A percentile compares a stretch with the other conserved stretches of the same genome.
Conservation (phyloP, 768 basidiomycete genomes). For the Collybia sordida region DNA sequence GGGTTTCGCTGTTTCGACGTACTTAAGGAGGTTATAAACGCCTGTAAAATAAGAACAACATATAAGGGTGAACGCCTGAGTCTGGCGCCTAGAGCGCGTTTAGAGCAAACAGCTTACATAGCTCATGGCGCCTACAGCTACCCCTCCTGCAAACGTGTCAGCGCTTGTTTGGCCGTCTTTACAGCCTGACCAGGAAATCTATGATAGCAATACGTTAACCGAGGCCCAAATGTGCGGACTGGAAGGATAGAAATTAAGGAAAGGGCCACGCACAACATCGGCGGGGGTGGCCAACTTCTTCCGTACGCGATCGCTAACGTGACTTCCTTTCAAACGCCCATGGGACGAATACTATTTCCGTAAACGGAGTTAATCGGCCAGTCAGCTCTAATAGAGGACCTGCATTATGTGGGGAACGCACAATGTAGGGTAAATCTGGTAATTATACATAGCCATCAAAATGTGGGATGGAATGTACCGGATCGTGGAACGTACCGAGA, state of each 20-base stretch:
- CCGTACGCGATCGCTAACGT: conserved; percentile 31
- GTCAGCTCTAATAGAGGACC: background rate
- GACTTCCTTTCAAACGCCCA: conserved; percentile 48
- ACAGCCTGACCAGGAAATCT: conserved; percentile 76
- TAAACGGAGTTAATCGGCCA: background rate
- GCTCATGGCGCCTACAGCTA: conserved; percentile 80
- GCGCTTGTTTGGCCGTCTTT: conserved; percentile 72
- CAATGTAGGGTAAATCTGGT: conserved; percentile 49
- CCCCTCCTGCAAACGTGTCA: conserved; percentile 61
- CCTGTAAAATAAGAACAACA: conserved; percentile 34
- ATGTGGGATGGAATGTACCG: background rate
- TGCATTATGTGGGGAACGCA: conserved; percentile 20
- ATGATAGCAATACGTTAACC: background rate
- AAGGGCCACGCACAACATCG: conserved; percentile 54
- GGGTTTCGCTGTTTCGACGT: conserved; percentile 10
- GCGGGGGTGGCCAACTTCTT: conserved; percentile 57
- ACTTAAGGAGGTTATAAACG: conserved; percentile 57
- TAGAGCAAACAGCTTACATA: conserved; percentile 47
- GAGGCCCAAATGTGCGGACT: background rate
- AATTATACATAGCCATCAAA: background rate
- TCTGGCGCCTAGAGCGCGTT: background rate
- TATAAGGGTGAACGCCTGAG: background rate
- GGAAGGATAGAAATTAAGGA: background rate
- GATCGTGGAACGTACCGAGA: conserved; percentile 32
- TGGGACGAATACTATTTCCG: conserved; percentile 54